These are phyloP conservation scores for Arabis hirsuta DNA, from an alignment of 345 rosid genomes.

Conservation along the genomic window DNA sequence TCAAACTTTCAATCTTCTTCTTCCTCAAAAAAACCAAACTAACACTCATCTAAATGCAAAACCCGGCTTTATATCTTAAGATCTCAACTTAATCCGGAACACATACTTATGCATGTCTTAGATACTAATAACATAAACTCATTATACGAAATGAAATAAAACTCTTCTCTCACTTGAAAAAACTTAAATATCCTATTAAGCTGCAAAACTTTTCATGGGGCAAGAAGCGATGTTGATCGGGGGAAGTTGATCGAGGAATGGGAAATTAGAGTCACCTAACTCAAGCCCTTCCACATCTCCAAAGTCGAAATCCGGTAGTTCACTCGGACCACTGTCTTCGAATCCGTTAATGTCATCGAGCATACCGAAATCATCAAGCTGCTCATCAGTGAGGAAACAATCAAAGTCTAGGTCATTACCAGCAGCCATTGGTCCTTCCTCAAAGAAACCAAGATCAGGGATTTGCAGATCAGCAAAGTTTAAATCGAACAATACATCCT, in stretches of 20 bases:
- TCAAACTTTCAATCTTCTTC: background rate
- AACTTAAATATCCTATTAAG: constrained; percentile 43
- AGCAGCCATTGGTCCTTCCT: constrained; percentile 47
- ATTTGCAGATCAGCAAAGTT: constrained; percentile 50
- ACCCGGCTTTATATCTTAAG: constrained; percentile 40
- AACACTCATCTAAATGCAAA: constrained; percentile 28
- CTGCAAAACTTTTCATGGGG: constrained; percentile 84
- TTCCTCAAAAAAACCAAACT: background rate
- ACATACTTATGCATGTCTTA: constrained; percentile 35
- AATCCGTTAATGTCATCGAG: constrained; percentile 64
- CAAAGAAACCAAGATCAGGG: constrained; percentile 53
- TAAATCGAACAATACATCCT: constrained; percentile 33
- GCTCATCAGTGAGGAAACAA: constrained; percentile 51
- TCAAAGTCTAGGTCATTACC: constrained; percentile 52
- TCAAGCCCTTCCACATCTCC: constrained; percentile 47
- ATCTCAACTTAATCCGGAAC: constrained; percentile 40
- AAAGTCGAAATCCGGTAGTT: constrained; percentile 80
- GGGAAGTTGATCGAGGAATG: constrained; percentile 38
- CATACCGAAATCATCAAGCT: constrained; percentile 52
- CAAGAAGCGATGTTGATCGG: constrained; percentile 62
- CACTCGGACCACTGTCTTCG: constrained; percentile 50
- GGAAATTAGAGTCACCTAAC: constrained; percentile 55
- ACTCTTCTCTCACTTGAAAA: constrained; percentile 33
- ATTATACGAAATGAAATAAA: background rate
- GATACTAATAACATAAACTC: constrained; percentile 12